phyloP scores from a whole-genome alignment of 2,329 filamentous ascomycete genomes.

The Xylaria sp. region DNA sequence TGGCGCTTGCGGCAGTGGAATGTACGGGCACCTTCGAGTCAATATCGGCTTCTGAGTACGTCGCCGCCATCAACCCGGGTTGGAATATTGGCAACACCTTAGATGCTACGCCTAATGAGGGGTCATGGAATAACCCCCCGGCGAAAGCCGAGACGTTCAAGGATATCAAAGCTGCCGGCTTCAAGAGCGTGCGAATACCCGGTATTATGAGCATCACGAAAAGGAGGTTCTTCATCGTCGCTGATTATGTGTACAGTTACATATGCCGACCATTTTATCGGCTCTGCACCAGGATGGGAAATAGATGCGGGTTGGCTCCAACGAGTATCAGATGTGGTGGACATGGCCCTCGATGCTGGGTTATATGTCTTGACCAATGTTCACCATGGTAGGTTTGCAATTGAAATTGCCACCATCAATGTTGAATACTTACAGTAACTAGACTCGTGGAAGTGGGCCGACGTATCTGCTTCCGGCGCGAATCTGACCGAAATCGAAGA shows the following conservation, averaged over 20 bases:
- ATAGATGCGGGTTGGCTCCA: constrained; percentile 61
- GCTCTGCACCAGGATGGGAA: constrained; percentile 56
- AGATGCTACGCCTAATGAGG: constrained; percentile 61
- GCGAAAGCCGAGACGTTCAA: constrained; percentile 57
- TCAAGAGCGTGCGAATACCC: constrained; percentile 63
- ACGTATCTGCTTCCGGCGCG: constrained; percentile 51
- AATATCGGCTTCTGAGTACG: constrained; percentile 52
- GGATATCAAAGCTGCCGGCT: constrained; percentile 57
- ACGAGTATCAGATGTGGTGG: constrained; percentile 62
- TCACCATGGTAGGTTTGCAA: constrained; percentile 52
- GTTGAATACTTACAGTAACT: constrained; percentile 1
- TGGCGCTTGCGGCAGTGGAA: constrained; percentile 17
- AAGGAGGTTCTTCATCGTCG: neutral
- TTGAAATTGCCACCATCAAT: neutral
- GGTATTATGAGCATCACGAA: constrained; percentile 34
- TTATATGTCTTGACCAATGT: constrained; percentile 62
- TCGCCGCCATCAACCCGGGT: constrained; percentile 57
- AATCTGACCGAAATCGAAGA: constrained; percentile 60
- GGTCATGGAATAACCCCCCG: constrained; percentile 62
- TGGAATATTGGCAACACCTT: constrained; percentile 68
- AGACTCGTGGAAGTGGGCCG: constrained; percentile 64
- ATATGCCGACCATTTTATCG: constrained; percentile 61
- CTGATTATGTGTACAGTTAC: constrained; percentile 50
- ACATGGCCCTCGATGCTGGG: constrained; percentile 56
- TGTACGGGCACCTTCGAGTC: constrained; percentile 51